A percentile compares a stretch with the other conserved stretches of the same genome.
Conservation (phyloP, 768 basidiomycete species). For the Cantharellus cinnabarinus region DNA sequence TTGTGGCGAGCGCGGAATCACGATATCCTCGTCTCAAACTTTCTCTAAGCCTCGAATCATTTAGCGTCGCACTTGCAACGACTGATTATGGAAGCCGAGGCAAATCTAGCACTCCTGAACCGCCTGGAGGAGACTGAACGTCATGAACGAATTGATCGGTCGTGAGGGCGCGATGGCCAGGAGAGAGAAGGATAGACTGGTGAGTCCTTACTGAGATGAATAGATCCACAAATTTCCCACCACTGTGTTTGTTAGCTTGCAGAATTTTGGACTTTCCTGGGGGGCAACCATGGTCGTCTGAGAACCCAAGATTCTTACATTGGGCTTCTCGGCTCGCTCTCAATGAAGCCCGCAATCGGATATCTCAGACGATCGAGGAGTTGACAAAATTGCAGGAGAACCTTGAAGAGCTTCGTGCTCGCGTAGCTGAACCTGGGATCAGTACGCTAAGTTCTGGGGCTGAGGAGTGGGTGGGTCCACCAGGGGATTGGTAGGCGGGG, state of each 20-base stretch:
- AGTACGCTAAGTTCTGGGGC: constrained; percentile 12
- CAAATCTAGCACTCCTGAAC: constrained; percentile 33
- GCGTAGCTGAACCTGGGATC: constrained; percentile 36
- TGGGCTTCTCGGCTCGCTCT: constrained; percentile 32
- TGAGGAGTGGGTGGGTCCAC: background rate
- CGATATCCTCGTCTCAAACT: constrained; percentile 31
- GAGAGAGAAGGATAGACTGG: constrained; percentile 27
- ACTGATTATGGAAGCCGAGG: constrained; percentile 48
- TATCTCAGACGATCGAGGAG: constrained; percentile 41
- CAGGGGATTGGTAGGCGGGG: constrained; percentile 12
- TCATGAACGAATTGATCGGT: constrained; percentile 27
- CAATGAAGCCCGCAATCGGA: constrained; percentile 38
- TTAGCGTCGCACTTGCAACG: constrained; percentile 30
- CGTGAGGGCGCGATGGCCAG: constrained; percentile 33
- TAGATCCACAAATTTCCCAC: background rate
- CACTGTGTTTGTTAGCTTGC: constrained; percentile 19
- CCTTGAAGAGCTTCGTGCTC: constrained; percentile 55
- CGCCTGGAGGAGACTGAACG: constrained; percentile 48
- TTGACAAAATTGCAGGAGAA: constrained; percentile 46
- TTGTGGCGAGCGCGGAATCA: constrained; percentile 19
- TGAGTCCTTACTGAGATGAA: background rate
- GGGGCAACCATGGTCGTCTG: constrained; percentile 34
- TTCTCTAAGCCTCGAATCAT: background rate
- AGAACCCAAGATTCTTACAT: constrained; percentile 33
- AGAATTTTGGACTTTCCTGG: constrained; percentile 48